Percentiles rank a stretch among this genome's conserved stretches.
Conservation (phyloP, 2,329 filamentous ascomycete species). For the Nothomitra cinnamomea region DNA sequence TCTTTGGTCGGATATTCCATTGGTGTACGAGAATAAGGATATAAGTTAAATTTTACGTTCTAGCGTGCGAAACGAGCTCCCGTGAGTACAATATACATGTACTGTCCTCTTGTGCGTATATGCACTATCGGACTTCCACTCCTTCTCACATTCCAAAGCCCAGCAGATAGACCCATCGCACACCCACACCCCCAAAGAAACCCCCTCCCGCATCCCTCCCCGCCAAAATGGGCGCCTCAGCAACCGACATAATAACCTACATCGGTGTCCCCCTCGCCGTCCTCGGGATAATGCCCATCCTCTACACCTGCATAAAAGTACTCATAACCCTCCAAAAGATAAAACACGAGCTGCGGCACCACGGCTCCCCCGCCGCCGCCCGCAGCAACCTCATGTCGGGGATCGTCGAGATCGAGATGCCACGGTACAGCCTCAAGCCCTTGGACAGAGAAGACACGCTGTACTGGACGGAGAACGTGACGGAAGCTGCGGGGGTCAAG, state of each 20-base stretch:
- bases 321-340: constrained; percentile 43
- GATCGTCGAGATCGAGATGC: constrained; percentile 48
- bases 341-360: constrained; percentile 37
- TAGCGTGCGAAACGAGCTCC: no score
- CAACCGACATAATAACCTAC: constrained; percentile 36
- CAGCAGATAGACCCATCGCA: no score
- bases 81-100: no score
- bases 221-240: constrained; percentile 13
- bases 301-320: constrained; percentile 46
- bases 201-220: constrained; percentile 12
- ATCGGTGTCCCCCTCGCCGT: constrained; percentile 41
- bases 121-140: no score
- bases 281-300: constrained; percentile 43
- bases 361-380: constrained; percentile 41
- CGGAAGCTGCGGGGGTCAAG: constrained; percentile 33
- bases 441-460: constrained; percentile 37
- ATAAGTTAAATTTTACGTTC: no score
- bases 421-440: constrained; percentile 45
- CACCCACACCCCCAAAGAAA: constrained; percentile 9
- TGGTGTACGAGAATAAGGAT: no score
- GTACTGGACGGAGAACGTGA: constrained; percentile 37
- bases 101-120: no score
- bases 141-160: no score
- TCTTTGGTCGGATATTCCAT: no score
- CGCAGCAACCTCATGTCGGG: constrained; percentile 47